Base-by-base conservation (phyloP, 805 yeast genomes). In the Sugiyamaella chiloensis region DNA sequence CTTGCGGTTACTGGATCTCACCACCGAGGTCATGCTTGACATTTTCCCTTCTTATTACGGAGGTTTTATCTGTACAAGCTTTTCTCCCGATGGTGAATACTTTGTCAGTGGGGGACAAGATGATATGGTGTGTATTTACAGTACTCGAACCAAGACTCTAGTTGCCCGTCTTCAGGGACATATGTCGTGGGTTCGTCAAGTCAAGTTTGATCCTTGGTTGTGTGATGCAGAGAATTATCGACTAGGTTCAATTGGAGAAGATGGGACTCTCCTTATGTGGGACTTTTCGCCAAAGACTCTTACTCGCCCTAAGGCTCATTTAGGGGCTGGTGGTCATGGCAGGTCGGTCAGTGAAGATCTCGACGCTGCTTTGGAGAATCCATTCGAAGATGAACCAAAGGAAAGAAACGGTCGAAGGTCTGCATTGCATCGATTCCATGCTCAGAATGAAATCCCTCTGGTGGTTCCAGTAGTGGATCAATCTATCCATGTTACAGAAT, bases 21-120 rank as follows among this genome's bases (percentile, higher is more conserved):
- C 59, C 20, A 61, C 59, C 4, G 79, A 76, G 51, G 48, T 46
- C 8, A 48, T 75, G 3, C 57, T 78, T 1, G 90, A 83, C 55
- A 67, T 82, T 1, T 62, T 79, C 27, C 79, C 86, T 3, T 75
- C 83, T 29, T 82, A 80, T 57, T 85, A 80, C 60, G 86, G 83
- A 29, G 87, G 88, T 0, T 65, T 83, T 8, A 63, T 75, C 24
- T 73, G 78, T 53, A 60, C 76, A 17, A 69, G 69, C 19, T 74
- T 75, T 54, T 80, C 83, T 1, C 79, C 78, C 12, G 86, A 83
- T 32, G 82, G 80, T 48, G 51, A 56, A 31, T 71, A 60, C 46
- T 46, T 71, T 30, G 65, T 63, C 9, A 62, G 71, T n/a, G 86
- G 80, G 2, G 80, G 81, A 2, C 76, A 75, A 54, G 82, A 78